These are phyloP conservation scores for Suhomyces kilbournensis DNA, from an alignment of 805 yeast species.

Conservation along the genomic window DNA sequence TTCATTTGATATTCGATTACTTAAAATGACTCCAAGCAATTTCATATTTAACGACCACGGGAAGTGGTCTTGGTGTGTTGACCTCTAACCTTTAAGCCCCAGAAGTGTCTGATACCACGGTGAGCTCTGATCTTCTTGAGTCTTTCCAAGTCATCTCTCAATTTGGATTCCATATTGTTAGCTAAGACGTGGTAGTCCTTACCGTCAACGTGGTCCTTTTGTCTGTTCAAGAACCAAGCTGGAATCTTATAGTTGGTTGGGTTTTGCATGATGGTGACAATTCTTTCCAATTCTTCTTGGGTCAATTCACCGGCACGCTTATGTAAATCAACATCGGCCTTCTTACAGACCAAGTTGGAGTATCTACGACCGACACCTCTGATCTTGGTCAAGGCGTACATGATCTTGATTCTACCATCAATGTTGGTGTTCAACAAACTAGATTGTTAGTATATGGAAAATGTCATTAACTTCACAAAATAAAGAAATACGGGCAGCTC, in stretches of 20 bases:
- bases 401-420: slow-evolving; percentile 99
- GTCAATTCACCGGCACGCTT: slow-evolving; percentile 99
- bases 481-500: neutral
- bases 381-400: slow-evolving; percentile 99
- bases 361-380: slow-evolving; percentile 99
- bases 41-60: slow-evolving; percentile 61
- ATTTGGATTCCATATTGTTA: slow-evolving; percentile 97
- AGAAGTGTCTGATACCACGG: slow-evolving; percentile 99
- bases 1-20: slow-evolving; percentile 3
- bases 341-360: slow-evolving; percentile 99
- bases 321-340: slow-evolving; percentile 97
- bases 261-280: slow-evolving; percentile 99
- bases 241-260: slow-evolving; percentile 99
- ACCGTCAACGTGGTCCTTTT: slow-evolving; percentile 97
- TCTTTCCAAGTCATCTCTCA: slow-evolving; percentile 99
- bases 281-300: slow-evolving; percentile 99
- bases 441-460: slow-evolving; percentile 26
- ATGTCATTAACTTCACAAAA: neutral
- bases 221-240: slow-evolving; percentile 99
- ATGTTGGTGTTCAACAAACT: slow-evolving; percentile 99
- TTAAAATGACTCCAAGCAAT: slow-evolving; percentile 12
- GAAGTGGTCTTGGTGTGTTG: slow-evolving; percentile 99
- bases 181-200: slow-evolving; percentile 99
- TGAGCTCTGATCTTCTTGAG: slow-evolving; percentile 99
- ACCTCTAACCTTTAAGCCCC: slow-evolving; percentile 99